Evolutionary conservation across 768 basidiomycete species (phyloP).

Genomic region (Boletus rufocinnamomeus): DNA sequence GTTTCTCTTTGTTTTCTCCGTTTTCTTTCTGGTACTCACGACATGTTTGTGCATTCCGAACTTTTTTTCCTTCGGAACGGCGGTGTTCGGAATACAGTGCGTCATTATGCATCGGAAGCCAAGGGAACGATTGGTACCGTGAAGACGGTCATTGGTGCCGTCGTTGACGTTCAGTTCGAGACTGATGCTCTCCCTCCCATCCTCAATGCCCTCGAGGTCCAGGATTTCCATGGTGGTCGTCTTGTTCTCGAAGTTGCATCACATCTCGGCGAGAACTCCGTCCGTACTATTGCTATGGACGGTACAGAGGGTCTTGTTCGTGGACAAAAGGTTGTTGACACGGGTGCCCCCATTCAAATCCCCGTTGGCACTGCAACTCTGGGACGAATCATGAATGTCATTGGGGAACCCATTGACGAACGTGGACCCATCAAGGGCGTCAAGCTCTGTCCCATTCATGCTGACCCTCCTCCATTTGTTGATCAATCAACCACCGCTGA

Average conservation of each 20-base stretch:
- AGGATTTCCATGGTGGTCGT: conserved; percentile 90
- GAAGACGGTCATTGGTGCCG: conserved; percentile 99
- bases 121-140: conserved; percentile 73
- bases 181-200: conserved; percentile 90
- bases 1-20: conserved; percentile 27
- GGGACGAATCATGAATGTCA: conserved; percentile 99
- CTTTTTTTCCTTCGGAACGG: conserved; percentile 1
- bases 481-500: conserved; percentile 99
- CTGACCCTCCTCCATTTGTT: conserved; percentile 95
- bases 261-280: conserved; percentile 98
- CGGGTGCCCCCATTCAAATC: conserved; percentile 93
- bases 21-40: conserved; percentile 1
- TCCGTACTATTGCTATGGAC: conserved; percentile 99
- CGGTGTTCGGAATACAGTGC: conserved; percentile 45
- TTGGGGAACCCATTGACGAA: conserved; percentile 99
- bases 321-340: conserved; percentile 96
- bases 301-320: conserved; percentile 99
- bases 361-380: conserved; percentile 94
- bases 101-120: conserved; percentile 91
- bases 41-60: not conserved
- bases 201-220: conserved; percentile 98
- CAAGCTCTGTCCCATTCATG: conserved; percentile 91
- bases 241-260: conserved; percentile 99
- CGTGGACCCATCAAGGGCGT: conserved; percentile 98
- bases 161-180: conserved; percentile 99